These are phyloP conservation scores for Pseudopyrenochaeta lycopersici DNA, from an alignment of 2,329 filamentous ascomycete species.

Conservation along the genomic window DNA sequence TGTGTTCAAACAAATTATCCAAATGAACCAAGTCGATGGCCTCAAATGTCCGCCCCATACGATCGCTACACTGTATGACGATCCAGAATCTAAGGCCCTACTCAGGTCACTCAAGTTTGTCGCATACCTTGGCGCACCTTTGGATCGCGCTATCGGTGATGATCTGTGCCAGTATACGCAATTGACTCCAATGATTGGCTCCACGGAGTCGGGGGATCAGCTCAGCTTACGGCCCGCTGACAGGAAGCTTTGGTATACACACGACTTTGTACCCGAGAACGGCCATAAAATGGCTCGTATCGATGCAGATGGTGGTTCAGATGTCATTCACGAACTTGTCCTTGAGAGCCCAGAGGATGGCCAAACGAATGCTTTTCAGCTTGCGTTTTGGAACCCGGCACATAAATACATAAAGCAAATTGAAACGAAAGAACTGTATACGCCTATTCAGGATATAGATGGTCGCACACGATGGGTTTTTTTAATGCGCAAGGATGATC, in stretches of 20 bases:
- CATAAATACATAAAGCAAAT: conserved; percentile 39
- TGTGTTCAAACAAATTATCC: conserved; percentile 18
- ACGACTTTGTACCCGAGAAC: conserved; percentile 24
- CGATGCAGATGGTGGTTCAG: conserved; percentile 16
- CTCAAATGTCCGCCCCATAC: conserved; percentile 21
- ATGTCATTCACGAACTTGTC: conserved; percentile 46
- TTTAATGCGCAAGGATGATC: conserved; percentile 26
- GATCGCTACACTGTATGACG: conserved; percentile 20
- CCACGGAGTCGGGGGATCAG: conserved; percentile 25
- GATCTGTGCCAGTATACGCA: conserved; percentile 19
- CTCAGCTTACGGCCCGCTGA: conserved; percentile 11
- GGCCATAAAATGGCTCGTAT: conserved; percentile 19
- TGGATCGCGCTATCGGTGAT: conserved; percentile 24
- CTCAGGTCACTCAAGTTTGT: conserved; percentile 23
- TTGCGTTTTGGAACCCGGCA: conserved; percentile 35
- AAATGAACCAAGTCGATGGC: conserved; percentile 15
- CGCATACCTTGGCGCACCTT: conserved; percentile 16
- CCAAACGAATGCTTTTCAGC: conserved; percentile 37
- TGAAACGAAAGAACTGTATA: conserved; percentile 48
- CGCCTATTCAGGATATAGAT: conserved; percentile 31
- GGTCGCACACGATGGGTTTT: conserved; percentile 26
- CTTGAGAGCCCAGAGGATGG: conserved; percentile 30
- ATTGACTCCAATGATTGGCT: conserved; percentile 22
- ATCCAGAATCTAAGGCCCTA: conserved; percentile 11
- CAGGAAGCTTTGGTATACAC: conserved; percentile 25